Base-by-base conservation (phyloP, 1,284 basidiomycete genomes). In the Termitomyces sp. region DNA sequence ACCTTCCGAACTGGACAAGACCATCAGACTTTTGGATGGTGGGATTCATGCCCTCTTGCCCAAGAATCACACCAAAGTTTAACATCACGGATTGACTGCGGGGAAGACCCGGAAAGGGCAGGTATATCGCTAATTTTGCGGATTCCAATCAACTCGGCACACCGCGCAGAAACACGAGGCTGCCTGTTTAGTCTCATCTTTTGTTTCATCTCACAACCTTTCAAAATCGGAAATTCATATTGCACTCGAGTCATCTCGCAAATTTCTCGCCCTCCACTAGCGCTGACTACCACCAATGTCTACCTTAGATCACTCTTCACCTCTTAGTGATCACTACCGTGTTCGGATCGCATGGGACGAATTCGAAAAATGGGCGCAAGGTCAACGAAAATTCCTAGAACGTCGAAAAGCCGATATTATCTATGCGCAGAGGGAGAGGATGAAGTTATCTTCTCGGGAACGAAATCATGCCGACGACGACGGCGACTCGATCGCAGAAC, bases 321-420 rank as follows among this genome's bases (percentile, higher is more conserved):
- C 59, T 48, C 38, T 40, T 10, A 37, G 21, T 33, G 21, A 50
- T 39, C 14, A 54, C n/a, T 40, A 62, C 11, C 66, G 63, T 14
- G 68, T 74, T 42, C 63, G 74, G 38, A 56, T 57, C 21, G 64
- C 71, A n/a, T 76, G 74, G 74, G 56, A 54, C 37, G 57, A 61
- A n/a, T 76, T 76, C 56, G 68, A 72, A 50, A 54, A 60, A 44
- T 69, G 66, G 60, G 63, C 67, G 21, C 53, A 58, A 13, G 58
- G 60, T 30, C 62, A 66, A 44, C 62, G 67, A n/a, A 57, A 56
- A 38, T 60, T 55, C 8, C 60, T 68, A 54, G 66, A 68, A 35
- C 50, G 60, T 41, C 56, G 57, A 40, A 57, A 62, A 39, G 52
- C 57, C 10, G 62, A 66, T 41, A 60, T 61, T 11, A 49, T 57